Evolutionary conservation across 176 grass and related monocot species (phyloP), one percentile per base, ranked within the genome.

Genomic region (Juncus effusus): DNA sequence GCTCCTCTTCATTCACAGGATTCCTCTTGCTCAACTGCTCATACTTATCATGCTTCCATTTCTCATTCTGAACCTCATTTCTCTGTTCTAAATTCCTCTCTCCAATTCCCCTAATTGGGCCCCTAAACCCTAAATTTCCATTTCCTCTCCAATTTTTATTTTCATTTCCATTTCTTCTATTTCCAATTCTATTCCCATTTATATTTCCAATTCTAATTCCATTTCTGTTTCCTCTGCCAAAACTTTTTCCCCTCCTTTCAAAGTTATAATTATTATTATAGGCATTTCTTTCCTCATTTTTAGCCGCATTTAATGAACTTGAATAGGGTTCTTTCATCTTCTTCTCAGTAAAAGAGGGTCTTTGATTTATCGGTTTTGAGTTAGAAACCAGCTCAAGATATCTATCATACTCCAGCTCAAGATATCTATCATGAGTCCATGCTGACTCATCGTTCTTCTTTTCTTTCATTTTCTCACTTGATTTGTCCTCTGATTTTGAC

Each of bases 21-120:
- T 81, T 71, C 61, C 78, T 82, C 74, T 76, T 83, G 55, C 84
- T 92, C 4, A 78, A 74, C 74, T 99, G 80, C 58, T 99, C 85
- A 74, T 83, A 99, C 56, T 86, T 83, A 73, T 99, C 94, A 82
- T 93, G 94, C 78, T 87, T 93, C 88, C 94, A 99, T 81, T 81
- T 99, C 50, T 99, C 80, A 59, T 36, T 79, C 63, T 86, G 72
- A 67, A 63, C 63, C 69, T 71, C 82, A 51, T 59, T 63, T 28
- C 40, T 56, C 35, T 77, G 80, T n/a, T 82, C 19, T 28, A 28
- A 28, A 28, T 62, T 38, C 6, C 8, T 47, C 44, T 47, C 44
- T 47, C 54, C 52, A 53, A 72, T 72, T 59, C 15, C 69, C 55
- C 78, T 93, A 44, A 64, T 76, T 38, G 54, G 69, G 11, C 66